Base-by-base conservation (phyloP, 2,329 filamentous ascomycete genomes). In the Dissoconium aciculare region DNA sequence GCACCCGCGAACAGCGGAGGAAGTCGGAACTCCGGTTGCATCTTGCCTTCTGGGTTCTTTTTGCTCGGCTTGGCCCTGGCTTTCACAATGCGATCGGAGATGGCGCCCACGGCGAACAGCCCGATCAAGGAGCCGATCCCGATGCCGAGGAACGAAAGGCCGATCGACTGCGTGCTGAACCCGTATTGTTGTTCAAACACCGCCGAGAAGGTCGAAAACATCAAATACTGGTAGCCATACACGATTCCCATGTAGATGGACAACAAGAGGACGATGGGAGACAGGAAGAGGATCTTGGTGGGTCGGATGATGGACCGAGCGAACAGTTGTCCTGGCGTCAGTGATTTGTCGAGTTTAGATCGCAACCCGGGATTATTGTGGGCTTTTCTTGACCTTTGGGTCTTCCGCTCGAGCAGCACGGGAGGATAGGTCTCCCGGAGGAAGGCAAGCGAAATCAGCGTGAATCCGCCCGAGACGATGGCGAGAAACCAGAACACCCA, bases 401-500 rank as follows among this genome's bases (percentile, higher is more conserved):
- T 8, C 19, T n/a, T 23, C 19, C 19, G 8, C 19, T 23, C n/a
- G 8, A 23, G n/a, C n/a, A 23, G 8, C 8, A 23, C n/a, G 19
- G 19, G 19, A 8, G 19, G 8, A n/a, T 23, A 23, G 19, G 8
- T 23, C n/a, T 23, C 19, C n/a, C n/a, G 8, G 8, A 23, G 8
- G 8, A 23, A n/a, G 19, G 19, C 19, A 8, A 23, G 54, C 13
- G 67, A 71, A 1, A 66, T 65, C 1, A 66, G 51, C 1, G 72
- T 67, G 21, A 76, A 65, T 13, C 66, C 37, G 12, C 63, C 64
- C 4, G 67, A 69, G 21, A 78, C 57, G 28, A 75, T 69, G 12
- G 71, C 71, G 11, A 72, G 63, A 12, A 69, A 65, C 41, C 72
- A 76, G 49, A 78, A 78, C 1, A 78, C 69, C 64, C 73, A 77